These are phyloP conservation scores for Phytophthora pseudosyringae DNA, from an alignment of 352 stramenopile genomes.

Conservation along the genomic window DNA sequence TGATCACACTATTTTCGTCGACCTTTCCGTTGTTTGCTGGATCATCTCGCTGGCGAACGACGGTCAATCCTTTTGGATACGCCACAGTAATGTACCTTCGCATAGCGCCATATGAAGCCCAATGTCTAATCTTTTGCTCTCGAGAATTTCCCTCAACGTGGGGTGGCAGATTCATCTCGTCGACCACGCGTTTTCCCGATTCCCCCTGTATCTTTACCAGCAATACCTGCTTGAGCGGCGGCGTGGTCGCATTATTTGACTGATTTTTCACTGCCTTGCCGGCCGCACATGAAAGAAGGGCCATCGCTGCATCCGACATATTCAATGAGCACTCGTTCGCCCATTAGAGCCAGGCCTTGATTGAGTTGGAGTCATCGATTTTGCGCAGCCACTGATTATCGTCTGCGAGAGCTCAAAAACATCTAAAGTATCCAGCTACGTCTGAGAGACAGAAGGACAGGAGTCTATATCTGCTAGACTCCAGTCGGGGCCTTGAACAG, in stretches of 20 bases:
- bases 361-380: background rate
- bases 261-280: background rate
- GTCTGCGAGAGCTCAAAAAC: background rate
- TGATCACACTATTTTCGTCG: too few relatives aligned
- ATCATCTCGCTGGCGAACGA: too few relatives aligned
- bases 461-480: background rate
- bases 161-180: constrained; percentile 1
- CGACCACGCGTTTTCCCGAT: background rate
- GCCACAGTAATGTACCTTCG: background rate
- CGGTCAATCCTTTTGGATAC: background rate
- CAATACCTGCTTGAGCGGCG: background rate
- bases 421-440: background rate
- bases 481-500: background rate
- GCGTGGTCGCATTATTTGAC: background rate
- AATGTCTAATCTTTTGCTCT: constrained; percentile 3
- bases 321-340: background rate
- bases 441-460: background rate
- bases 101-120: constrained; percentile 1
- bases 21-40: too few relatives aligned
- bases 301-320: background rate
- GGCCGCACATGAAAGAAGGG: background rate
- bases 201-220: background rate
- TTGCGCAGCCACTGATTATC: background rate
- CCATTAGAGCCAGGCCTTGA: background rate
- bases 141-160: background rate